Base-by-base conservation (phyloP, 305 asterid species). In the Rubia balearica region DNA sequence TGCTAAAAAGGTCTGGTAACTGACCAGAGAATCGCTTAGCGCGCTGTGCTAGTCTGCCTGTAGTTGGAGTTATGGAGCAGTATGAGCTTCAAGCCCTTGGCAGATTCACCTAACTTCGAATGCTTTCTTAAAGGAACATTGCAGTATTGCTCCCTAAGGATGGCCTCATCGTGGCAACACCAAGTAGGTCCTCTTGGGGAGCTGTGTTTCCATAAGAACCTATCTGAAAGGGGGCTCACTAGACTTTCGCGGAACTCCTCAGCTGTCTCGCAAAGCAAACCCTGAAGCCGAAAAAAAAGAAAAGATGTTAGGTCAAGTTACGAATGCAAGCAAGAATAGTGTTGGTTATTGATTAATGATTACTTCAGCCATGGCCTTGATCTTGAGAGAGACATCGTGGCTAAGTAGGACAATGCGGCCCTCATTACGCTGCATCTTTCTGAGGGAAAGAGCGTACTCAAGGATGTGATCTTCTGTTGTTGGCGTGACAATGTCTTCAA, bases 301-400 rank as follows among this genome's bases (percentile, higher is more conserved):
- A 2, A 62, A 1, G 33, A 30, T n/a, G n/a, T n/a, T n/a, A n/a
- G n/a, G n/a, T n/a, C n/a, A n/a, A n/a, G n/a, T n/a, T n/a, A 36
- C 10, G 7, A 12, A 61, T 33, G 21, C 24, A 36, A 6, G 42
- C 6, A 38, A 5, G 40, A 36, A 16, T 63, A 36, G 48, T 8
- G 48, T 38, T 38, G 46, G 19, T 62, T 36, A 33, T 13, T 16
- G 21, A 14, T 49, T 49, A 49, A n/a, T 24, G 0, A 33, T 33
- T 33, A 33, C 67, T 63, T 63, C 67, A 63, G 67, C 67, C 67
- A 63, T 63, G 46, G 67, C 67, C 67, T 36, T 63, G 67, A 63
- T 63, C 67, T 63, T 63, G 27, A 63, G 27, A 63, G 48, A 6
- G n/a, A 63, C 48, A 17, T 63, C 67, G 7, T 63, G 13, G 12